phyloP scores from a whole-genome alignment of 2,329 filamentous ascomycete genomes.

The Zymoseptoria pseudotritici region DNA sequence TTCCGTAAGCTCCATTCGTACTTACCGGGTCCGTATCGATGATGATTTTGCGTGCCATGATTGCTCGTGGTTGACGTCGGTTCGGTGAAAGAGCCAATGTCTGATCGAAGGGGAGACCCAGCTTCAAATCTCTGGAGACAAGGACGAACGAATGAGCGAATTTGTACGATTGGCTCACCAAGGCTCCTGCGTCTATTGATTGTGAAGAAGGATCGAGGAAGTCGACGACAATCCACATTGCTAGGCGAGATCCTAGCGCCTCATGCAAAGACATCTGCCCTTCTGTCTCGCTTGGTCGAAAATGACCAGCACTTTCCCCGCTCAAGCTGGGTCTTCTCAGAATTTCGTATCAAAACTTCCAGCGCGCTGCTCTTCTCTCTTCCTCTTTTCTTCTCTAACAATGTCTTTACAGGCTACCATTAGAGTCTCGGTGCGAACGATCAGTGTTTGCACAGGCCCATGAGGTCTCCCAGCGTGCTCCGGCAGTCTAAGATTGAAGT shows the following conservation, averaged over 20 bases:
- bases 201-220: neutral
- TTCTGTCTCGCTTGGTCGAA: neutral
- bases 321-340: neutral
- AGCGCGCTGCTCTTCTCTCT: slow-evolving; percentile 1
- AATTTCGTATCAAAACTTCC: neutral
- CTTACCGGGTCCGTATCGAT: slow-evolving; percentile 89
- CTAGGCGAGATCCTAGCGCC: neutral
- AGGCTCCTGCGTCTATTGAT: neutral
- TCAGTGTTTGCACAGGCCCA: slow-evolving; percentile 89
- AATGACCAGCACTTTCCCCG: neutral
- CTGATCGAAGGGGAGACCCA: neutral
- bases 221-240: neutral
- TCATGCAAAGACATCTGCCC: neutral
- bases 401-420: slow-evolving; percentile 81
- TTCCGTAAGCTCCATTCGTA: neutral
- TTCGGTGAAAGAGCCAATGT: neutral
- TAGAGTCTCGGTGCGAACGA: slow-evolving; percentile 98
- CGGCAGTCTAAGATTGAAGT: slow-evolving; percentile 81
- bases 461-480: slow-evolving; percentile 85
- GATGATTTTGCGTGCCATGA: slow-evolving; percentile 59
- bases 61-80: slow-evolving; percentile 3
- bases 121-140: neutral
- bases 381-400: slow-evolving; percentile 46
- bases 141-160: neutral
- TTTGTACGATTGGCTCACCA: neutral